Base-by-base conservation (phyloP, 495 filamentous ascomycete genomes). In the Achaetomiella virescens region DNA sequence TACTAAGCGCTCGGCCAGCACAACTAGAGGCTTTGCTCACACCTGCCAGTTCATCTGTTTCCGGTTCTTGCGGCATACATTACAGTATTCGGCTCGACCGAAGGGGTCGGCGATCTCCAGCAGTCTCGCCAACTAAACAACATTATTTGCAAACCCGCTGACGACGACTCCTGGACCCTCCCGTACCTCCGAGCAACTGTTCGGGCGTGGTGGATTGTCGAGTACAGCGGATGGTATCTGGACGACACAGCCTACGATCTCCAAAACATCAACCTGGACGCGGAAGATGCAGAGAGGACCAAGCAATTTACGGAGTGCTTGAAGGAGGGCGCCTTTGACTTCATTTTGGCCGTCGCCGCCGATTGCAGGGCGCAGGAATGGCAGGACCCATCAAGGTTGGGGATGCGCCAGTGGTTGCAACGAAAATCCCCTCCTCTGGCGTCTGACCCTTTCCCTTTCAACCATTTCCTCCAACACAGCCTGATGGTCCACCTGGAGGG, bases 261-360 rank as follows among this genome's bases (percentile, higher is more conserved):
- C 6, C 78, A 83, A 31, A 61, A 65, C 37, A 66, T 80, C 58
- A 75, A 84, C 57, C 66, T 80, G 20, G 73, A 80, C 47, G 63
- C 74, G 67, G 90, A 93, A 68, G 82, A 83, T 22, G 80, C 81
- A 38, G 77, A 82, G 56, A 83, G 88, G 41, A 81, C 83, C 4
- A 82, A 83, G 55, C 75, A 84, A 48, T 93, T 95, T 61, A 72
- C 83, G 54, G 81, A 85, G 40, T 82, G 85, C n/a, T 74, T 97
- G 6, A 87, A 89, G 54, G 90, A 97, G 59, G 91, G 91, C 7
- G 93, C 88, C 37, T 86, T 99, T 58, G 89, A 97, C 61, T 93
- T 96, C 63, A 81, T 95, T 61, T 78, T 99, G 18, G 84, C 90
- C 1, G 77, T 95, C 31, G 86, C 90, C 55, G 84, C 89, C 35